phyloP scores from a whole-genome alignment of 495 filamentous ascomycete species.

The Durotheca rogersii region DNA sequence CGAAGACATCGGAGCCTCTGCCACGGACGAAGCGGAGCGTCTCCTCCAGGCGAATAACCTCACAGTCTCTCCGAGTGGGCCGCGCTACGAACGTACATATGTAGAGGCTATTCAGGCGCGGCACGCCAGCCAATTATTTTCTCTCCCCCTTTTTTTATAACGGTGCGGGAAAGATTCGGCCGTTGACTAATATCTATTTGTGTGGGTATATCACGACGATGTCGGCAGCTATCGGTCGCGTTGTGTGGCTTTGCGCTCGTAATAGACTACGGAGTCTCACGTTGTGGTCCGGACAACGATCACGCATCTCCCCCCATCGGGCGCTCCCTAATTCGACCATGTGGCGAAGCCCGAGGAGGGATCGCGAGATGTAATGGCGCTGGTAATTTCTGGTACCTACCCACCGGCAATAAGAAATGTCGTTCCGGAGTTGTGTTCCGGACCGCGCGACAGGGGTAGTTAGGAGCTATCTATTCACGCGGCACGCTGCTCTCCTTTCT shows the following conservation, averaged over 20 bases:
- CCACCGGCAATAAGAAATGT: slow-evolving; percentile 9
- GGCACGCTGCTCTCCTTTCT: slow-evolving; percentile 9
- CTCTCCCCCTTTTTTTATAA: too few relatives aligned
- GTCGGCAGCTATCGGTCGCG: background rate
- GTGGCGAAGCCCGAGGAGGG: slow-evolving; percentile 15
- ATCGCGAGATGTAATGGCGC: slow-evolving; percentile 9
- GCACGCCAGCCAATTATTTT: background rate
- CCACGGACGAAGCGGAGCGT: too few relatives aligned
- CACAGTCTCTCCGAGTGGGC: too few relatives aligned
- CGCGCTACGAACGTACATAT: background rate
- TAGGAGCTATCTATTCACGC: slow-evolving; percentile 17
- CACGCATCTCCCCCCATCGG: slow-evolving; percentile 24
- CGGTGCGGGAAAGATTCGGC: background rate
- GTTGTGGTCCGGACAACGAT: background rate
- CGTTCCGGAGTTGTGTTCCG: slow-evolving; percentile 29
- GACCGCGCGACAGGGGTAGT: slow-evolving; percentile 5
- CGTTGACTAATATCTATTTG: background rate
- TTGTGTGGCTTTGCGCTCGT: slow-evolving; percentile 6
- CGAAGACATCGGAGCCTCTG: too few relatives aligned
- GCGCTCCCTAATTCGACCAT: slow-evolving; percentile 1
- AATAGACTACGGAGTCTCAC: slow-evolving; percentile 2
- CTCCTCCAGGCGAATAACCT: too few relatives aligned
- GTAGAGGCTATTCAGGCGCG: background rate
- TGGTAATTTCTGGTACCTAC: slow-evolving; percentile 1
- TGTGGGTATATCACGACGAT: too few relatives aligned